phyloP scores from a whole-genome alignment of 345 rosid species.

The Xanthoceras sorbifolium region DNA sequence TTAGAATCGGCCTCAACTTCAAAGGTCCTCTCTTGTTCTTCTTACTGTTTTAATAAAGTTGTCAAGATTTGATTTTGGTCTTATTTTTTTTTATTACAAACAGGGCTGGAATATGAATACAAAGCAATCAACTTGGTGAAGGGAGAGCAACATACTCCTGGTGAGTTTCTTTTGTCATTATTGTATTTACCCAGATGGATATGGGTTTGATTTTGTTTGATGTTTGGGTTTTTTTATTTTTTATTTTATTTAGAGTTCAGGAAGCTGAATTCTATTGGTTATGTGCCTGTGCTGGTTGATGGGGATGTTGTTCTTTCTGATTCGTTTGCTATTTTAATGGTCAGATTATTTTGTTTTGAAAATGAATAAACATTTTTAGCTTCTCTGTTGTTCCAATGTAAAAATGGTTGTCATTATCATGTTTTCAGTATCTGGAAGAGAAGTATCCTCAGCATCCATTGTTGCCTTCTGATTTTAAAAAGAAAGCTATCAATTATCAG shows the following conservation, averaged over 20 bases:
- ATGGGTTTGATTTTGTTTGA: background rate
- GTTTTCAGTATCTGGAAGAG: conserved; percentile 74
- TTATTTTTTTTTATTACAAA: background rate
- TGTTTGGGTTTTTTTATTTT: background rate
- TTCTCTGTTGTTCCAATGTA: background rate
- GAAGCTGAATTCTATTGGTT: conserved; percentile 71
- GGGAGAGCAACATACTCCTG: conserved; percentile 60
- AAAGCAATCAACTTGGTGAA: conserved; percentile 51
- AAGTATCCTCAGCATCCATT: conserved; percentile 73
- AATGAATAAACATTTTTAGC: too few species aligned
- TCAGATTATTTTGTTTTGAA: background rate
- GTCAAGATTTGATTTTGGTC: background rate
- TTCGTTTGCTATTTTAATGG: conserved; percentile 75
- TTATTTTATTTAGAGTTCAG: conserved; percentile 53
- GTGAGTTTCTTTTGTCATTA: conserved; percentile 23
- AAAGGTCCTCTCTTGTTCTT: conserved; percentile 50
- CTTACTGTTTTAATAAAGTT: too few species aligned
- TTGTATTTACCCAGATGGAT: too few species aligned
- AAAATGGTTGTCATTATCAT: background rate
- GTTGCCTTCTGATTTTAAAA: conserved; percentile 61
- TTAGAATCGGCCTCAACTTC: conserved; percentile 67
- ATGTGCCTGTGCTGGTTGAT: conserved; percentile 70
- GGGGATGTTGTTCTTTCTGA: conserved; percentile 64
- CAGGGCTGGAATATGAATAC: conserved; percentile 69
- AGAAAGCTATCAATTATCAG: conserved; percentile 69